A percentile compares a stretch with the other conserved stretches of the same genome.
phyloP scores from a whole-genome alignment of 2,329 filamentous ascomycete species.

The Penicillium hordei region DNA sequence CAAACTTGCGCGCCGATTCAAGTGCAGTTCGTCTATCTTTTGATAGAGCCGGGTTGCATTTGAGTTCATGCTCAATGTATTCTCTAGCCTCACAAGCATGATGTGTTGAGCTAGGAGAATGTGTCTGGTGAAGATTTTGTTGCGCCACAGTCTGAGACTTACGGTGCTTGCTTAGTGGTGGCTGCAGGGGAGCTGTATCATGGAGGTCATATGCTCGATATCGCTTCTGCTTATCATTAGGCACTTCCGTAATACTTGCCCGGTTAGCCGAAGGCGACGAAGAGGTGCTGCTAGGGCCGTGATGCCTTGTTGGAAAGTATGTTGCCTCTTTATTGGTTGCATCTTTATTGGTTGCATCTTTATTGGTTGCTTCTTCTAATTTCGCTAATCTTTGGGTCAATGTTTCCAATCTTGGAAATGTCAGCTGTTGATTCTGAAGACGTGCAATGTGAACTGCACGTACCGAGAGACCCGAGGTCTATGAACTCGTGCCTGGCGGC shows the following conservation, averaged over 20 bases:
- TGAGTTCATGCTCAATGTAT: constrained; percentile 26
- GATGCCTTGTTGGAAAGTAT: constrained; percentile 9
- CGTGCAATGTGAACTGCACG: not conserved
- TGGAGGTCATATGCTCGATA: not conserved
- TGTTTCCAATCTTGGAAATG: constrained; percentile 15
- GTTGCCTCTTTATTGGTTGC: constrained; percentile 4
- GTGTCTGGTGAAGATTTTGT: constrained; percentile 7
- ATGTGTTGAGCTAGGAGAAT: constrained; percentile 20
- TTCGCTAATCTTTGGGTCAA: constrained; percentile 21
- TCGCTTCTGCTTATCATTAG: constrained; percentile 8
- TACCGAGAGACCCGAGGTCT: constrained; percentile 25
- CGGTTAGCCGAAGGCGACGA: constrained; percentile 12
- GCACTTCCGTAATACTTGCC: not conserved
- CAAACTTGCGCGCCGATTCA: constrained; percentile 21
- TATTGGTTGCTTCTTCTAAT: constrained; percentile 16
- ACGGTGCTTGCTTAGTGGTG: constrained; percentile 11
- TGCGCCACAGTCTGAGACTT: constrained; percentile 12
- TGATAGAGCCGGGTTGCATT: constrained; percentile 24
- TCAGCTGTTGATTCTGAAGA: not conserved
- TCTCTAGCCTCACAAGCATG: constrained; percentile 25
- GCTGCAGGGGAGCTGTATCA: not conserved
- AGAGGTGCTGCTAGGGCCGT: constrained; percentile 3
- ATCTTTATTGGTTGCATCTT: constrained; percentile 14
- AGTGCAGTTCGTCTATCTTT: constrained; percentile 22
- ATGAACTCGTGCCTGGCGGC: constrained; percentile 24